Evolutionary conservation across 352 stramenopile genomes (phyloP), one percentile per base, ranked within the genome.

Genomic region (Globisporangium middletonii): DNA sequence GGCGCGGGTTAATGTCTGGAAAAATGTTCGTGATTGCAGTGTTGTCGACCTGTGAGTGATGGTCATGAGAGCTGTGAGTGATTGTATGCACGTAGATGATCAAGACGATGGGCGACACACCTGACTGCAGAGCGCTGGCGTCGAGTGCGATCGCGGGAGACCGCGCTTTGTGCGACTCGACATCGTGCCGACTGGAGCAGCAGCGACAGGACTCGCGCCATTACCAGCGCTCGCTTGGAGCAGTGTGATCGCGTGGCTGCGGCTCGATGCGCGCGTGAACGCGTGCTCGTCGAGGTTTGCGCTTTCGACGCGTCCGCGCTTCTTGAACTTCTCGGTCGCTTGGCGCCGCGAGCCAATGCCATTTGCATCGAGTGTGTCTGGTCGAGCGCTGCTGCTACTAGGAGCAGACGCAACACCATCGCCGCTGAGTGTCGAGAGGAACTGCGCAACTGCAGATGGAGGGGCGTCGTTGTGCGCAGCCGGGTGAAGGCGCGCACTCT

Each of bases 1-100:
- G 75, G n/a, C 81, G 73, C 26, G 83, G 82, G 50, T 88, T 88
- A 26, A 94, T 69, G 61, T 94, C 84, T 0, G 80, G 80, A 48
- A 94, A 94, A 18, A 94, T 90, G 19, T 82, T 79, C 37, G 72
- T 62, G 60, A 87, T 85, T 42, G 78, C 63, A 26, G 73, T 53
- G 30, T 86, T 67, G 19, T 88, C 76, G 1, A 57, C 35, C 66
- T 88, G 33, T 8, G 16, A 33, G 37, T 7, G 35, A 27, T 19
- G 18, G 15, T 33, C 4, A 51, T 13, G n/a, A 7, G 13, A 27
- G 15, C 5, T 33, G 23, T 50, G 19, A 35, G 35, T 41, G 8
- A 28, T 2, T 45, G 26, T 48, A 1, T 43, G 23, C 23, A 23
- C 23, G 23, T 23, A 23, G 23, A 30, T 30, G 26, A 58, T 28